Conservation (phyloP, 805 yeast genomes). For the Barnettozyma pratensis region DNA sequence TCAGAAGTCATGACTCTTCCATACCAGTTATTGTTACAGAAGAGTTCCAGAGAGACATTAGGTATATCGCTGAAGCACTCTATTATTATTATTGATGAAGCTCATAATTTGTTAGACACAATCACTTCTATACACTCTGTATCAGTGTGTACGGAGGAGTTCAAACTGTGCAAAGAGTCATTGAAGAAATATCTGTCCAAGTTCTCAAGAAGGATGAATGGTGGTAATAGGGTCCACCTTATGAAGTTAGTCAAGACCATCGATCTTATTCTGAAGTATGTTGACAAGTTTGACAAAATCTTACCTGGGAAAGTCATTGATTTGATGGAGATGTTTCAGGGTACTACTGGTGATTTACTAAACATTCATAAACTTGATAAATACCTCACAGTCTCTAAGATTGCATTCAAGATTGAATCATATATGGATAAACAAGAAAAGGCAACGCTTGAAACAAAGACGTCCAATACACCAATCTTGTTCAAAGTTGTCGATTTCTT, state of each 20-base stretch:
- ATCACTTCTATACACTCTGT: slow-evolving; percentile 66
- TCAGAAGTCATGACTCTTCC: slow-evolving; percentile 83
- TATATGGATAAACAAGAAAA: slow-evolving; percentile 41
- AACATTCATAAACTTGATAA: slow-evolving; percentile 63
- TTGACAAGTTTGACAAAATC: slow-evolving; percentile 30
- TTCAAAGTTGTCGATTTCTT: slow-evolving; percentile 65
- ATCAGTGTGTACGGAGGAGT: slow-evolving; percentile 44
- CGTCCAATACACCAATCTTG: slow-evolving; percentile 41
- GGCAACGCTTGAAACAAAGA: slow-evolving; percentile 7
- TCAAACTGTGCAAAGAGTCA: slow-evolving; percentile 40
- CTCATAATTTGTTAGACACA: slow-evolving; percentile 82
- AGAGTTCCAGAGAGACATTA: slow-evolving; percentile 54
- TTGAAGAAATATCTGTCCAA: slow-evolving; percentile 51
- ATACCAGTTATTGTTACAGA: slow-evolving; percentile 66
- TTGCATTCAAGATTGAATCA: slow-evolving; percentile 78
- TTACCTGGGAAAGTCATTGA: slow-evolving; percentile 51
- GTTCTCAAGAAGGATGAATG: slow-evolving; percentile 60
- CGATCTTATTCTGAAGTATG: slow-evolving; percentile 44
- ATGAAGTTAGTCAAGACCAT: slow-evolving; percentile 58
- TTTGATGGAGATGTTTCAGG: slow-evolving; percentile 47
- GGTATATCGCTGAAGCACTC: slow-evolving; percentile 56
- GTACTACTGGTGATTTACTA: slow-evolving; percentile 61
- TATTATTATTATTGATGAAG: slow-evolving; percentile 83
- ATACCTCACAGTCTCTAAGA: slow-evolving; percentile 62
- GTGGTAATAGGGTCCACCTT: slow-evolving; percentile 67